phyloP scores from a whole-genome alignment of 805 yeast species.

The Candida koratica region DNA sequence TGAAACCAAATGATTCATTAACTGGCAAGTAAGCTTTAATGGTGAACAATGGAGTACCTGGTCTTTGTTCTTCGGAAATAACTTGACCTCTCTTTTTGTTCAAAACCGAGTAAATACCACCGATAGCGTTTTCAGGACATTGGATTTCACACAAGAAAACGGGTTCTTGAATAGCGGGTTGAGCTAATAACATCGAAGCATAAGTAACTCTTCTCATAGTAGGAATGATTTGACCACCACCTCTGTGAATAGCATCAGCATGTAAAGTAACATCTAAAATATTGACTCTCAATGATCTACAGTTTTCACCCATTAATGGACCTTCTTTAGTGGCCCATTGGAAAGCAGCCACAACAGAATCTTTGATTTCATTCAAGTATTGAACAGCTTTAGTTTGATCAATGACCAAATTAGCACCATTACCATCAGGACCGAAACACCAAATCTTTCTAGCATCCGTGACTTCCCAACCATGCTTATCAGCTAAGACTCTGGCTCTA shows the following conservation, averaged over 20 bases:
- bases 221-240: conserved; percentile 99
- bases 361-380: conserved; percentile 98
- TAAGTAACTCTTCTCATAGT: conserved; percentile 99
- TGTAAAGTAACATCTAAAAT: conserved; percentile 98
- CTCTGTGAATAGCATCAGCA: conserved; percentile 99
- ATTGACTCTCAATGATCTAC: conserved; percentile 97
- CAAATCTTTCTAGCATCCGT: conserved; percentile 99
- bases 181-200: conserved; percentile 97
- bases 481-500: conserved; percentile 98
- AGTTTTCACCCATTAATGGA: conserved; percentile 94
- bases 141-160: conserved; percentile 98
- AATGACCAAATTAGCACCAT: conserved; percentile 97
- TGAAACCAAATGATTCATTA: conserved; percentile 99
- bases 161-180: conserved; percentile 99
- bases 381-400: conserved; percentile 99
- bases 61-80: conserved; percentile 98
- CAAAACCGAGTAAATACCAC: conserved; percentile 99
- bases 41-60: conserved; percentile 99
- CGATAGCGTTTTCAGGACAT: conserved; percentile 99
- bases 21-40: conserved; percentile 99
- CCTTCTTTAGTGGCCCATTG: conserved; percentile 99
- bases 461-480: conserved; percentile 99
- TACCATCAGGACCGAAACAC: conserved; percentile 99
- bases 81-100: conserved; percentile 99
- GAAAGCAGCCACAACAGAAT: conserved; percentile 99